These are phyloP conservation scores for Dictyostelium capitatum DNA, from an alignment of 78 protist species.

Conservation along the genomic window DNA sequence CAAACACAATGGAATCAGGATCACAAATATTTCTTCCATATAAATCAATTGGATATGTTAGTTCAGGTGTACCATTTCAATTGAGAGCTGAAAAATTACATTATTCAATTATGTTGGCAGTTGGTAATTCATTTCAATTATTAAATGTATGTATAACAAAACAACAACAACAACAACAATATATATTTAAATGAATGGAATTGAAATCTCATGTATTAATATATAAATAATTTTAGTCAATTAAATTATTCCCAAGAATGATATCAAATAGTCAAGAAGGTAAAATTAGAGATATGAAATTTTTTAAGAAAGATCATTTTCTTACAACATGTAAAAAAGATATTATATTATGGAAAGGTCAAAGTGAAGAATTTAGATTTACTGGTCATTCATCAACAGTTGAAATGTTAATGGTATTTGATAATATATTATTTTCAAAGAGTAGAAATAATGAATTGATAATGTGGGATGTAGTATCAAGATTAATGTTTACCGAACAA, in stretches of 20 bases:
- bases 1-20: slow-evolving; percentile 4
- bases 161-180: background rate
- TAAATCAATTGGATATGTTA: slow-evolving; percentile 46
- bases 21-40: slow-evolving; percentile 44
- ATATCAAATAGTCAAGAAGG: slow-evolving; percentile 42
- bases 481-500: background rate
- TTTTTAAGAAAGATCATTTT: slow-evolving; percentile 2
- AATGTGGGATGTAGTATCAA: slow-evolving; percentile 50
- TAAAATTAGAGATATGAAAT: slow-evolving; percentile 35
- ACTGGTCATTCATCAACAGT: slow-evolving; percentile 57
- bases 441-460: slow-evolving; percentile 58
- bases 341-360: slow-evolving; percentile 42
- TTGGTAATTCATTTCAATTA: slow-evolving; percentile 51
- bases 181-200: too few species aligned
- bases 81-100: slow-evolving; percentile 22
- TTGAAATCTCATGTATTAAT: too few species aligned
- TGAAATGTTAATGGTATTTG: slow-evolving; percentile 15
- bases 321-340: slow-evolving; percentile 49
- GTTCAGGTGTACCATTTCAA: slow-evolving; percentile 40
- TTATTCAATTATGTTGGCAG: slow-evolving; percentile 42
- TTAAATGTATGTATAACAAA: slow-evolving; percentile 17
- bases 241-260: slow-evolving; percentile 26
- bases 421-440: slow-evolving; percentile 58
- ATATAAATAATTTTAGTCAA: slow-evolving; percentile 16
- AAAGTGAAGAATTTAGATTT: slow-evolving; percentile 11